Conservation (phyloP, 495 filamentous ascomycete genomes). For the Pyronema omphalodes region DNA sequence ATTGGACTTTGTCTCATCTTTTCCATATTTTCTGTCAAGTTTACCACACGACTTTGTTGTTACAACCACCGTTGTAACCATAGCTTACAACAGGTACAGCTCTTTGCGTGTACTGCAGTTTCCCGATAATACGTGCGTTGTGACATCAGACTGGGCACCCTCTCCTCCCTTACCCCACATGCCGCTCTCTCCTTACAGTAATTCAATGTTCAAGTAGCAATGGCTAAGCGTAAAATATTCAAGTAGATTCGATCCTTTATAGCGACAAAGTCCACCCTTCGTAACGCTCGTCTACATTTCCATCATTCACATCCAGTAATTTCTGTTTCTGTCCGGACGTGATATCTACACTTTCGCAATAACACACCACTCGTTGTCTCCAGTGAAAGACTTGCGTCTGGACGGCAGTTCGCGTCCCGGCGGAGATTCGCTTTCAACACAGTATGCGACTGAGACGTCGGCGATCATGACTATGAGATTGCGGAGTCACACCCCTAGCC, state of each 20-base stretch:
- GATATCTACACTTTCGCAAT: no score
- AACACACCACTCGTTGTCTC: no score
- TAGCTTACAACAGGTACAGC: not conserved
- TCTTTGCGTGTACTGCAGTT: not conserved
- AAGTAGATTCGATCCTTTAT: no score
- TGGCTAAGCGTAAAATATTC: not conserved
- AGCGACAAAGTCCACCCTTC: no score
- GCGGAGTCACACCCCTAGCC: slow-evolving; percentile 1
- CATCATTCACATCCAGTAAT: no score
- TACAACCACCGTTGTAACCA: not conserved
- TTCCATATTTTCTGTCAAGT: not conserved
- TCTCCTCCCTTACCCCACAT: not conserved
- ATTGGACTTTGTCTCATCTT: not conserved
- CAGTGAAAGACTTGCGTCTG: not conserved
- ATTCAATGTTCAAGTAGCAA: not conserved
- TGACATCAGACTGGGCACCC: not conserved
- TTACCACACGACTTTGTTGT: no score
- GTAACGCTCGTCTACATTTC: no score
- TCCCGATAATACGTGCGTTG: not conserved
- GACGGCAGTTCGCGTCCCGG: not conserved
- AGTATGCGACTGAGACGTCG: slow-evolving; percentile 7
- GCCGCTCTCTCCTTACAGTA: not conserved
- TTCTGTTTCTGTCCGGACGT: no score
- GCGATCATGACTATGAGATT: slow-evolving; percentile 2
- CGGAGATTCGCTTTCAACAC: not conserved